Percentiles rank a stretch among this genome's conserved stretches.
Evolutionary conservation across 352 stramenopile species (phyloP).

Genomic region (Pythium rishiriense): DNA sequence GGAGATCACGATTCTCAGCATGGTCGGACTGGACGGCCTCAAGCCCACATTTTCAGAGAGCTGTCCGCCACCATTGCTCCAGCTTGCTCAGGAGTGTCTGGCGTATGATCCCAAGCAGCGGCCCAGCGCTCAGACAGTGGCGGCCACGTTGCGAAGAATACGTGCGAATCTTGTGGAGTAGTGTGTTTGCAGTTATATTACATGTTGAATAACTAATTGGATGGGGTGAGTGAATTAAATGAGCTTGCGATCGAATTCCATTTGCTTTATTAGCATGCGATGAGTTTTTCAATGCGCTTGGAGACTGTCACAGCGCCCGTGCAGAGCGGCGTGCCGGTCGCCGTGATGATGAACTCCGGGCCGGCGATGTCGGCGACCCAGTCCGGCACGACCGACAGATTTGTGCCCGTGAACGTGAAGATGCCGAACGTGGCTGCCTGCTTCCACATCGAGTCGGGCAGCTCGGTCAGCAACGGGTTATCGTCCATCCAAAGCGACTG

Average conservation of each 20-base stretch:
- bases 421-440: background rate
- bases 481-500: constrained; percentile 12
- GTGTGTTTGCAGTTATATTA: no score
- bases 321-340: background rate
- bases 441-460: constrained; percentile 13
- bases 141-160: background rate
- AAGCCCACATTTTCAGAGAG: constrained; percentile 2
- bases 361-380: constrained; percentile 10
- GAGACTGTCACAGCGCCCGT: no score
- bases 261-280: background rate
- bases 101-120: constrained; percentile 1
- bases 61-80: background rate
- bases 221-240: no score
- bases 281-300: no score
- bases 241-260: no score
- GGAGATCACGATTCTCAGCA: constrained; percentile 8
- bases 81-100: constrained; percentile 4
- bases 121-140: background rate
- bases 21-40: background rate
- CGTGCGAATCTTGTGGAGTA: no score
- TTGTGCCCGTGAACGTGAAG: background rate
- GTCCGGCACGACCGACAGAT: constrained; percentile 7
- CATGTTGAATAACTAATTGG: no score
- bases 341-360: constrained; percentile 10
- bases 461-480: background rate